Evolutionary conservation across 2,329 filamentous ascomycete species (phyloP).

Genomic region (Fusarium cyanostomum): DNA sequence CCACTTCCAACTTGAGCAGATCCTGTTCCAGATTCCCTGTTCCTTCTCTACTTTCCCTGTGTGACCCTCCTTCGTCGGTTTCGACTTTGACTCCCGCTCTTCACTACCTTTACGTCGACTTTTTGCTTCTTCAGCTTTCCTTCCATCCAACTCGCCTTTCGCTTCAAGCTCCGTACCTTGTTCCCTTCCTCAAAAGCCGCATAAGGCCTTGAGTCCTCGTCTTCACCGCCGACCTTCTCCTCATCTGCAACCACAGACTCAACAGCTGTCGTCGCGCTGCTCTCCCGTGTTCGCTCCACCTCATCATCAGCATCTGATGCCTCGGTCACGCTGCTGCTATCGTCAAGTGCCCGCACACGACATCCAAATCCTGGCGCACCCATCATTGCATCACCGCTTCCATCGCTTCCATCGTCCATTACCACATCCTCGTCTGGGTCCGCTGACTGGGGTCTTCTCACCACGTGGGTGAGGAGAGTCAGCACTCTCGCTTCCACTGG

Average conservation of each 20-base stretch:
- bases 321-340: constrained; percentile 8
- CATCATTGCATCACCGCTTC: background rate
- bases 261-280: constrained; percentile 7
- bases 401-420: too few species aligned
- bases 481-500: background rate
- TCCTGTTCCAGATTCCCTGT: background rate
- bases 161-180: constrained; percentile 15
- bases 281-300: background rate
- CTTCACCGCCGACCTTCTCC: background rate
- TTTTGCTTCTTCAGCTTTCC: constrained; percentile 7
- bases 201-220: background rate
- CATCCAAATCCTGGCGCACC: background rate
- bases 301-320: constrained; percentile 6
- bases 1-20: background rate
- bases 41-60: background rate
- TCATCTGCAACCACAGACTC: background rate
- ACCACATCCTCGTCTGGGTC: background rate
- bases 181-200: background rate
- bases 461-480: background rate
- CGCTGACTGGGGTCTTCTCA: background rate
- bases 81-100: background rate
- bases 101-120: background rate
- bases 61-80: background rate
- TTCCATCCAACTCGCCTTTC: constrained; percentile 13
- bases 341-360: background rate